Base-by-base conservation (phyloP, 1,139 yeast genomes). In the Pichiaceae sp. region DNA sequence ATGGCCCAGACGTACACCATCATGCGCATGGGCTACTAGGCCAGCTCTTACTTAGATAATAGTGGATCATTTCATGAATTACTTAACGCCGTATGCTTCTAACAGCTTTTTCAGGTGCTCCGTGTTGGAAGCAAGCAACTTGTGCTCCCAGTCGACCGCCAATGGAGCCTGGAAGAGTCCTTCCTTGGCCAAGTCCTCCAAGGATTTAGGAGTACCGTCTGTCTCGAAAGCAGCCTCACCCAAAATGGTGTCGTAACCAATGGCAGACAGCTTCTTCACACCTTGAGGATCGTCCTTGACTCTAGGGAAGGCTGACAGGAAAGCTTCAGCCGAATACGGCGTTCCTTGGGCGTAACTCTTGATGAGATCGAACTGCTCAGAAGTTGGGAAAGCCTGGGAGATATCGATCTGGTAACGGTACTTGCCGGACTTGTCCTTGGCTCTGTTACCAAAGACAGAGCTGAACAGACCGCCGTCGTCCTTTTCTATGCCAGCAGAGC, bases 1-100 rank as follows among this genome's bases (percentile, higher is more conserved):
- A 64, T 85, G 28, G 95, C 96, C 1, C 98, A 91, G 58, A 76
- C 79, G 52, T 91, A 91, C 56, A 95, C 91, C 31, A 77, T 89
- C 37, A 80, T 77, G 57, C 73, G 98, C 58, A 91, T 91, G 97
- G 96, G 95, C 2, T 66, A 68, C 37, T 71, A 7, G 24, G 24
- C 4, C 8, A 7, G 18, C 24, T 17, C 24, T 21, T 21, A 21
- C 24, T 7, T 21, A 21, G 7, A 21, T 21, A 21, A 7, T 15
- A 15, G 24, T 11, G 7, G 11, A 21, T 21, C 24, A 21, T 7
- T 11, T 8, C 16, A 3, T 24, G 28, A 21, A 27, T 12, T 15
- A 24, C 28, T 40, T 37, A 4, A 26, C 16, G 12, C 27, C 24
- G 19, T 28, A 31, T 29, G n/a, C 31, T 23, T 48, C 44, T 16